These are phyloP conservation scores for Herpetomonas tarakana DNA, from an alignment of 208 protist genomes.

Conservation along the genomic window DNA sequence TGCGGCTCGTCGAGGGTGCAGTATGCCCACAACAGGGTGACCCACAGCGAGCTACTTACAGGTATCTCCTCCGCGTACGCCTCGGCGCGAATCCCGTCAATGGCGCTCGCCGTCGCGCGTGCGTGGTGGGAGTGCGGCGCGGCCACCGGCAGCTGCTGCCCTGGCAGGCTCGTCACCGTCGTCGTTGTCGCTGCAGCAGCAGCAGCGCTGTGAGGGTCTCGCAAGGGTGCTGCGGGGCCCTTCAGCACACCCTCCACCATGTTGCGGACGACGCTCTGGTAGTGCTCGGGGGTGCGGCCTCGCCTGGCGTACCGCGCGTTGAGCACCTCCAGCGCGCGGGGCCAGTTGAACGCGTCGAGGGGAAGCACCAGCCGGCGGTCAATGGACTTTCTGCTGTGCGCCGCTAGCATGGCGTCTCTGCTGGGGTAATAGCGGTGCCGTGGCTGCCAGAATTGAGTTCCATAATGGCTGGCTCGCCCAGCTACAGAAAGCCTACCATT, in stretches of 20 bases:
- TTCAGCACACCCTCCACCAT: slow-evolving; percentile 27
- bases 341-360: slow-evolving; percentile 74
- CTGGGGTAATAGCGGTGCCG: slow-evolving; percentile 18
- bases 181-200: slow-evolving; percentile 3
- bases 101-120: slow-evolving; percentile 8
- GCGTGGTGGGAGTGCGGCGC: not conserved
- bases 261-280: slow-evolving; percentile 61
- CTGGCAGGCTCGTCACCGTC: not conserved
- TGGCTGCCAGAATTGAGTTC: slow-evolving; percentile 71
- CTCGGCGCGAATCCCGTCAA: slow-evolving; percentile 59
- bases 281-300: slow-evolving; percentile 67
- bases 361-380: slow-evolving; percentile 81
- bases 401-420: slow-evolving; percentile 36
- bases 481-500: slow-evolving; percentile 42
- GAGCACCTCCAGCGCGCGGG: slow-evolving; percentile 79
- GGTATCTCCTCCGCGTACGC: slow-evolving; percentile 71
- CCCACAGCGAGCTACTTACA: slow-evolving; percentile 53
- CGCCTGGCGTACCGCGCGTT: slow-evolving; percentile 57
- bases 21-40: slow-evolving; percentile 78
- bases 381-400: slow-evolving; percentile 60
- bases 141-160: not conserved
- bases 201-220: not conserved
- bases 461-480: slow-evolving; percentile 71
- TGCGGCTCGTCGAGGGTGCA: slow-evolving; percentile 32
- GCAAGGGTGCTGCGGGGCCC: not conserved